A percentile compares a stretch with the other conserved stretches of the same genome.
Evolutionary conservation across 2,329 filamentous ascomycete genomes (phyloP).

Genomic region (Raffaelea albimanens): DNA sequence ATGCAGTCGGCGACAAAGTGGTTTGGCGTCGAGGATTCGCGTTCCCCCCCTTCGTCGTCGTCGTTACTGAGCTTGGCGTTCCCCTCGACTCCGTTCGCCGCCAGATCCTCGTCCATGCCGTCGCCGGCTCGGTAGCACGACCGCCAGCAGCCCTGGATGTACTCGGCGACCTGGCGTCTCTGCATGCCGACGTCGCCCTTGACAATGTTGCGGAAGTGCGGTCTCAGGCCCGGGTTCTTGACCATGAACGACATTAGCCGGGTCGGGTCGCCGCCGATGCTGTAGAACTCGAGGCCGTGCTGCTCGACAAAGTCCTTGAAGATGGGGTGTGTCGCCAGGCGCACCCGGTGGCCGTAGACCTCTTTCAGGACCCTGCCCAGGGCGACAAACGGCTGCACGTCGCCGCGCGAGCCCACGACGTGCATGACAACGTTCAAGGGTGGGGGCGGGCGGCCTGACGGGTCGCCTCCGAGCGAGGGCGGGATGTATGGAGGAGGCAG

Average conservation of each 20-base stretch:
- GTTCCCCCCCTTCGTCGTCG: background rate
- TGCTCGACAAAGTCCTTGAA: constrained; percentile 62
- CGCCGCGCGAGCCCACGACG: constrained; percentile 64
- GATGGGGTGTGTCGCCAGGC: constrained; percentile 61
- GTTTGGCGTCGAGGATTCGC: background rate
- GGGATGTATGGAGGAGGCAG: constrained; percentile 61
- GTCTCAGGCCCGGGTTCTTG: constrained; percentile 79
- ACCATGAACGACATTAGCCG: constrained; percentile 87
- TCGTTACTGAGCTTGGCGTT: background rate
- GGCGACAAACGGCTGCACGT: constrained; percentile 68
- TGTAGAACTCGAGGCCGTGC: constrained; percentile 66
- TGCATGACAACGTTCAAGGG: constrained; percentile 64
- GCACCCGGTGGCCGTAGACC: constrained; percentile 60
- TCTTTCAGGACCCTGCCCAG: constrained; percentile 56
- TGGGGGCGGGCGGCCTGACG: constrained; percentile 46
- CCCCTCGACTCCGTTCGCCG: background rate
- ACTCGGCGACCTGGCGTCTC: constrained; percentile 76
- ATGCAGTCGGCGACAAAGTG: constrained; percentile 57
- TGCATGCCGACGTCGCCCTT: constrained; percentile 68
- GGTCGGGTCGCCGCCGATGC: constrained; percentile 60
- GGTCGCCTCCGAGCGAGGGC: constrained; percentile 56
- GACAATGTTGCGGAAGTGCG: constrained; percentile 65
- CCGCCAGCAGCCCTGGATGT: constrained; percentile 46
- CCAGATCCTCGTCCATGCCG: constrained; percentile 1
- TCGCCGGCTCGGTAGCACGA: constrained; percentile 1